phyloP scores from a whole-genome alignment of 202 grass and related monocot species.

The Zoysia matrella region DNA sequence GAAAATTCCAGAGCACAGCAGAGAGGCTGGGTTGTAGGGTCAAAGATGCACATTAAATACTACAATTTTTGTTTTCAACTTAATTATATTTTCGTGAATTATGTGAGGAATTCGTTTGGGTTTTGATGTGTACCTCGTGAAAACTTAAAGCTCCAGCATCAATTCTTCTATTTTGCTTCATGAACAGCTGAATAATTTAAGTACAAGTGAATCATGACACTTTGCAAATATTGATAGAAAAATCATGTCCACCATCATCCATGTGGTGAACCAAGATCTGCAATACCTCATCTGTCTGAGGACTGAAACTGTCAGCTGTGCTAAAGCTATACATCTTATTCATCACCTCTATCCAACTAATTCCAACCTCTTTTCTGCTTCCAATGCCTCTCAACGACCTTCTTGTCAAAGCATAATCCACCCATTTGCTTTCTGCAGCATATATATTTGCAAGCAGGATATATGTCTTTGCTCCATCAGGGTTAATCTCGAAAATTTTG shows the following conservation, averaged over 20 bases:
- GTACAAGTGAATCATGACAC: conserved; percentile 33
- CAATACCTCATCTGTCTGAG: conserved; percentile 46
- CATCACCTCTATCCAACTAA: conserved; percentile 57
- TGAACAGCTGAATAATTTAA: conserved; percentile 12
- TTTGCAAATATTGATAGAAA: conserved; percentile 5
- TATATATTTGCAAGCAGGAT: conserved; percentile 67
- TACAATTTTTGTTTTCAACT: neutral
- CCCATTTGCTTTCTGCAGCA: conserved; percentile 61
- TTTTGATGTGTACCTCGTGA: conserved; percentile 10
- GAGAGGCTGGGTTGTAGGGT: neutral
- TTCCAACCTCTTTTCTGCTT: conserved; percentile 57
- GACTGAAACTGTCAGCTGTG: conserved; percentile 52
- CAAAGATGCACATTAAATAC: neutral
- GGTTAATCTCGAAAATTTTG: conserved; percentile 59
- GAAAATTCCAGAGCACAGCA: neutral
- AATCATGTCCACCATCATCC: conserved; percentile 42
- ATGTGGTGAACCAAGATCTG: conserved; percentile 54
- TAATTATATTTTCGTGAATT: conserved; percentile 16
- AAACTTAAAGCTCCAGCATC: neutral
- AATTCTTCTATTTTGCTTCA: conserved; percentile 17
- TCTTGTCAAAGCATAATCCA: conserved; percentile 55
- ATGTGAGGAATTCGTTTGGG: conserved; percentile 31
- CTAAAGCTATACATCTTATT: conserved; percentile 57
- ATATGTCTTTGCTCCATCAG: conserved; percentile 49
- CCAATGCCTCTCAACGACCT: conserved; percentile 46